Conservation (phyloP, 2,329 filamentous ascomycete species). For the Phialocephala sp. region DNA sequence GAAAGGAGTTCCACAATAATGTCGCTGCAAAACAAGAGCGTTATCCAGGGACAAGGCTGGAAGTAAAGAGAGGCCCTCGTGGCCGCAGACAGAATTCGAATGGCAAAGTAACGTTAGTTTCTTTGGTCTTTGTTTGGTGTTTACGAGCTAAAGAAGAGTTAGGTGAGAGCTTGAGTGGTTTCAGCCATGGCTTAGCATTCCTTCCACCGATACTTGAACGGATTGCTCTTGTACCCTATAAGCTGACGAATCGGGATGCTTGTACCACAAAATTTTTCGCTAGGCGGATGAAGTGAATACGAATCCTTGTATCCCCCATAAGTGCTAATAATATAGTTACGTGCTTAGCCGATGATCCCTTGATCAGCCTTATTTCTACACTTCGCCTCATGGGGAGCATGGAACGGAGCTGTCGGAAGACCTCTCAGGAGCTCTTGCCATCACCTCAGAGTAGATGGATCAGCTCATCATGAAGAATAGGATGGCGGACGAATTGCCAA, state of each 20-base stretch:
- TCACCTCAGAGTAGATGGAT: background rate
- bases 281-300: conserved; percentile 15
- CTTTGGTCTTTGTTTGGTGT: too few species aligned
- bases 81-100: too few species aligned
- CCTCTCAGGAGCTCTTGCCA: background rate
- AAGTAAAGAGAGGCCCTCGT: too few species aligned
- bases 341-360: conserved; percentile 4
- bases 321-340: background rate
- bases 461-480: background rate
- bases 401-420: background rate
- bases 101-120: too few species aligned
- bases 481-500: background rate
- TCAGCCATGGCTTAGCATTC: background rate
- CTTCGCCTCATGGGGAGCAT: background rate
- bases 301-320: background rate
- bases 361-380: conserved; percentile 10
- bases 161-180: too few species aligned
- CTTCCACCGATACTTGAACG: background rate
- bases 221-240: too few species aligned
- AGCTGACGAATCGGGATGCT: background rate
- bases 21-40: too few species aligned
- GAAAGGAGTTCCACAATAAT: too few species aligned
- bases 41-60: too few species aligned
- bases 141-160: too few species aligned
- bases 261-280: conserved; percentile 10